Base-by-base conservation (phyloP, 768 basidiomycete species). In the Chalciporus chontae region DNA sequence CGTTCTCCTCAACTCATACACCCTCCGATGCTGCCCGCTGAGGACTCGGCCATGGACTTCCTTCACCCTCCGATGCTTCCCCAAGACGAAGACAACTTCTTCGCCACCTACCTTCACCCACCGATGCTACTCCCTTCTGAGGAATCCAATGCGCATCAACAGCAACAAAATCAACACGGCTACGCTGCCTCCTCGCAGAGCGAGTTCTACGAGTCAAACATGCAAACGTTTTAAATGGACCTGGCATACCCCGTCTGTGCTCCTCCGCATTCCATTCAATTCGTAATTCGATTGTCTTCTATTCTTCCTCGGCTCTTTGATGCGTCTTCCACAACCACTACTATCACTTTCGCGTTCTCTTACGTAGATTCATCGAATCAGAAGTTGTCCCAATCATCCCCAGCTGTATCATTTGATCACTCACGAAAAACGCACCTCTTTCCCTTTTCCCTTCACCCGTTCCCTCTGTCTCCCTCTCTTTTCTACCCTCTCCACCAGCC, bases 31-130 rank as follows among this genome's bases (percentile, higher is more conserved):
- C 72, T 84, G 3, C 79, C 80, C 0, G 49, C 69, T 5, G 81
- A 81, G 29, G 84, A 87, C 48, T 77, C 79, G 17, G 78, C 81
- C 15, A 85, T 87, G 83, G 85, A 88, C 56, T 89, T 80, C 55
- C 71, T 87, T 6, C 85, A 88, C 48, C 78, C 79, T 26, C 80
- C 81, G 8, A 64, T 81, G 74, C 69, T 77, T 42, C 70, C 77
- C n/a, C 75, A 76, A 19, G 85, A 87, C 40, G 87, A 88, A 43
- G 85, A 85, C 18, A 76, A 71, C 50, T 66, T 88, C 37, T 78
- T 78, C 48, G 72, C 74, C 4, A 66, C 74, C 13, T 80, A 79
- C 47, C 61, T 80, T 39, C 80, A 81, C 59, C 79, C 79, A 15
- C 78, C 80, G 8, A 81, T 81, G 80, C 45, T 76, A 23, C 72